Base-by-base conservation (phyloP, 495 filamentous ascomycete species). In the Aspergillus conjunctus region DNA sequence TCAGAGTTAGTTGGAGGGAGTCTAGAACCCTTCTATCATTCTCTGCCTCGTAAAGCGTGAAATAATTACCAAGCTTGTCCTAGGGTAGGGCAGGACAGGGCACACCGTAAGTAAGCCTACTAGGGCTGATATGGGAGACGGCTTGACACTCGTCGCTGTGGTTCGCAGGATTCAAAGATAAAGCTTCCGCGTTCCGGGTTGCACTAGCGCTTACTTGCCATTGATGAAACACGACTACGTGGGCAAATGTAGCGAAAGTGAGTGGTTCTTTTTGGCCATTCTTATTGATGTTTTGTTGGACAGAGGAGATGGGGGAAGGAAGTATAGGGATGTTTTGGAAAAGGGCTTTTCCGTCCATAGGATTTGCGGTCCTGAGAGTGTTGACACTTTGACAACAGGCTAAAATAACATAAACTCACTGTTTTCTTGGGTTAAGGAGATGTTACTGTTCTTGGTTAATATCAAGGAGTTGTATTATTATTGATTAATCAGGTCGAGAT, bases 181-280 rank as follows among this genome's bases (percentile, higher is more conserved):
- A 57, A 22, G 30, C 55, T 46, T 26, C 43, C 50, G 34, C 10
- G 48, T 8, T 48, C 39, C 26, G 32, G 30, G 31, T 30, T 30
- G 54, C 26, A 54, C 58, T 60, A 60, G 58, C 31, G 58, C 58
- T 60, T 60, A 60, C 51, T 15, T 45, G 50, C 44, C 43, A 9
- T 39, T 54, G 41, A 30, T 49, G 51, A 48, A 43, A 54, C 58
- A 26, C 5, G 26, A 43, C 41, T 49, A 41, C 37, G 37, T 41
- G 37, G 11, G 37, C 9, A 41, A 41, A 41, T 26, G 26, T 26
- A 26, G 26, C 26, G 26, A 26, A 26, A 26, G 5, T 26, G 26
- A 26, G 26, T 26, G 26, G 26, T 26, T 26, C 26, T 26, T 59
- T 43, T 26, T 26, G 26, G 26, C 26, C 26, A 26, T 33, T 11